Conservation (phyloP, 257 asterid species). For the Solanum tarapatanum region DNA sequence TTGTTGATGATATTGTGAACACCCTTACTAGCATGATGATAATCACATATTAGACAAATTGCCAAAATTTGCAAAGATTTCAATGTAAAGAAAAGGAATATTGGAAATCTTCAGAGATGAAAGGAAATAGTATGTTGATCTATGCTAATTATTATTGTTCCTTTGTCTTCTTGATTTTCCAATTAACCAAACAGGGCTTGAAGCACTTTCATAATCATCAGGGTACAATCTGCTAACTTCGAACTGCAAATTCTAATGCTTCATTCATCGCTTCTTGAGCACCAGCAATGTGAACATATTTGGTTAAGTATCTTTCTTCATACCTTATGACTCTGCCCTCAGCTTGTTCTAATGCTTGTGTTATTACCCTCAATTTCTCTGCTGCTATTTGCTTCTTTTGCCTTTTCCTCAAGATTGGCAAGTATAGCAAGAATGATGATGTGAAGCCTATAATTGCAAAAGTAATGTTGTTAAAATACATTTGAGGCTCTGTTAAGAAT, state of each 20-base stretch:
- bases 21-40: neutral
- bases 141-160: neutral
- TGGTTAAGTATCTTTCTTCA: slow-evolving; percentile 35
- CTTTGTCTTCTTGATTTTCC: slow-evolving; percentile 2
- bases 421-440: slow-evolving; percentile 13
- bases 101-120: neutral
- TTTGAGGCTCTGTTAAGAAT: neutral
- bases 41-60: neutral
- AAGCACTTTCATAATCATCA: neutral
- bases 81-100: neutral
- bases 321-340: slow-evolving; percentile 14
- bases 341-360: slow-evolving; percentile 23
- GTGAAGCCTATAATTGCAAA: slow-evolving; percentile 19
- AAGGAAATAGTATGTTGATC: no score
- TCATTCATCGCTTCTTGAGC: slow-evolving; percentile 33
- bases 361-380: slow-evolving; percentile 15
- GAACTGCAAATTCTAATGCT: slow-evolving; percentile 21
- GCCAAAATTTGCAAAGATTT: neutral
- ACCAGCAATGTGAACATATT: slow-evolving; percentile 23
- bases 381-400: neutral
- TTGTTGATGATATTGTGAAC: neutral
- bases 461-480: slow-evolving; percentile 13
- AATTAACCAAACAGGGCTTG: neutral
- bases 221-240: slow-evolving; percentile 14
- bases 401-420: slow-evolving; percentile 13